Conservation (phyloP, 106 monocot species). For the Apostasia shenzhenica region DNA sequence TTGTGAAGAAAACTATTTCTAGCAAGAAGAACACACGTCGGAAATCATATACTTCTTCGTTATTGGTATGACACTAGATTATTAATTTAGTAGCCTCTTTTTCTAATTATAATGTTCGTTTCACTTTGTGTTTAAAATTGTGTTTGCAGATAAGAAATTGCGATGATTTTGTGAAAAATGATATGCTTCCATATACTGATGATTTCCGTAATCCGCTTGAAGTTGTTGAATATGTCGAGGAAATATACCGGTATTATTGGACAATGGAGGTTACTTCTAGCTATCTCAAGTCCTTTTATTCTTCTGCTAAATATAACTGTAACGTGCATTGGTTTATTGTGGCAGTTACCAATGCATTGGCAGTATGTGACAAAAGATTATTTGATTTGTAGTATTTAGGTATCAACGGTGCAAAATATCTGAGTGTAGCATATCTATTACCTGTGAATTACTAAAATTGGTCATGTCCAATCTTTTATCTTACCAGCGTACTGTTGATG, state of each 20-base stretch:
- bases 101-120: neutral
- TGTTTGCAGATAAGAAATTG: slow-evolving; percentile 14
- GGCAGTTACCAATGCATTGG: no score
- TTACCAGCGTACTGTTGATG: neutral
- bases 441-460: no score
- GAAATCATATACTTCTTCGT: slow-evolving; percentile 36
- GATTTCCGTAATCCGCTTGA: slow-evolving; percentile 35
- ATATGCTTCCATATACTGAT: slow-evolving; percentile 28
- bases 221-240: slow-evolving; percentile 45
- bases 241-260: slow-evolving; percentile 54
- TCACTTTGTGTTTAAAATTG: neutral
- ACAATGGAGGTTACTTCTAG: slow-evolving; percentile 24
- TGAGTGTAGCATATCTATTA: no score
- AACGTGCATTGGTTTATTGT: no score
- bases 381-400: no score
- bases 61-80: slow-evolving; percentile 26
- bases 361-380: no score
- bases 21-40: slow-evolving; percentile 20
- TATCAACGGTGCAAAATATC: no score
- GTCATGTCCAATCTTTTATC: no score
- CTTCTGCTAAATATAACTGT: no score
- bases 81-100: neutral
- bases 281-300: no score
- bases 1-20: slow-evolving; percentile 11
- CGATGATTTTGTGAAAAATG: slow-evolving; percentile 10